Base-by-base conservation (phyloP, 1,284 basidiomycete species). In the Acaromyces ingoldii region DNA sequence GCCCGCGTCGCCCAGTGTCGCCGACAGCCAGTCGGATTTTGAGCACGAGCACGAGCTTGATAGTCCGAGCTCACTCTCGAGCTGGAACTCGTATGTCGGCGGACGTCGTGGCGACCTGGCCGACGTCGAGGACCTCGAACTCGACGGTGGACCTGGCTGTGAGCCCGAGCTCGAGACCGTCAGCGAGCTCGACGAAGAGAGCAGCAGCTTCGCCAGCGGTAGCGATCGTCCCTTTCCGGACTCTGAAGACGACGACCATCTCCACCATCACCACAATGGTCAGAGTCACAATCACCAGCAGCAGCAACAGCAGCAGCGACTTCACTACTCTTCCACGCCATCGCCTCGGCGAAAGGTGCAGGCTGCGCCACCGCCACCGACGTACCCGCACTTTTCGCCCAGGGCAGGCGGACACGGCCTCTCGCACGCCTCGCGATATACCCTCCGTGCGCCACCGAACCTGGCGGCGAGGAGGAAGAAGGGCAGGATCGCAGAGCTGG, bases 91-190 rank as follows among this genome's bases (percentile, higher is more conserved):
- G 38, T 65, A 62, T 28, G 47, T 29, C 6, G 41, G 53, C 24
- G 56, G 49, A 2, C 59, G 60, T 33, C 63, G 61, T 24, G 71
- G 71, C 38, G 69, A 73, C 15, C 55, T 65, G 24, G 67, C 67
- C 25, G 71, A 73, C 51, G 65, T 70, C 15, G 71, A 73, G 39
- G 71, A 73, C 37, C 57, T 68, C 21, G 66, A 70, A 39, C 54
- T 67, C 9, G 70, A 53, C 13, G 51, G 49, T 6, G 45, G 11
- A 15, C 30, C 22, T 21, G 28, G 17, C 15, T 31, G 17, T 5
- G 54, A 72, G 41, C 66, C 62, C 7, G 70, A 73, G 42, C 63
- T 73, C 21, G 66, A 72, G 43, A 66, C 63, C 7, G 67, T 67
- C 22, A 65, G 58, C 40, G 69, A 73, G 42, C 52, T 56, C 54